Evolutionary conservation across 139 green algal species (phyloP).

Genomic region (Chlamydomonas schloesseri): DNA sequence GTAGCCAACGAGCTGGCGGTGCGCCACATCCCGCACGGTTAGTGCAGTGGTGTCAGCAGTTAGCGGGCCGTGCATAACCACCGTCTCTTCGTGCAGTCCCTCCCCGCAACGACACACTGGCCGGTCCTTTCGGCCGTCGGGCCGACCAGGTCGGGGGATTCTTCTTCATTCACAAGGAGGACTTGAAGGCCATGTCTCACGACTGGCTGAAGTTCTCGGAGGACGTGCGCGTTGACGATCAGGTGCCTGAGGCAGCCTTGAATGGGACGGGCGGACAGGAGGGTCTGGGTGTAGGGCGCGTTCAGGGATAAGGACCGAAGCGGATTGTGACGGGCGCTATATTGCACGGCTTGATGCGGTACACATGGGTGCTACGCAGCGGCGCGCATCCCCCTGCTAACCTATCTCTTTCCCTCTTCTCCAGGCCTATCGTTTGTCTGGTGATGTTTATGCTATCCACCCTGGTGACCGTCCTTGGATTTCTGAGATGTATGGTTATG

Average conservation of each 20-base stretch:
- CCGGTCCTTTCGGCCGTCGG: slow-evolving; percentile 56
- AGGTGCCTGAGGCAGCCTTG: slow-evolving; percentile 47
- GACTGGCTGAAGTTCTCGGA: slow-evolving; percentile 86
- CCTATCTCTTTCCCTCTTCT: slow-evolving; percentile 47
- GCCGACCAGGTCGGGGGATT: slow-evolving; percentile 80
- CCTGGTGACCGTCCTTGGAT: slow-evolving; percentile 87
- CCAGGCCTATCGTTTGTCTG: slow-evolving; percentile 66
- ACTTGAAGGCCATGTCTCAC: slow-evolving; percentile 80
- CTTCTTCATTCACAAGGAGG: slow-evolving; percentile 82
- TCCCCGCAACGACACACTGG: slow-evolving; percentile 77
- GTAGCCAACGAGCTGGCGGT: slow-evolving; percentile 78
- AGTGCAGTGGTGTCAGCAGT: neutral
- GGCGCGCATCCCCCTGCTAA: too few species aligned
- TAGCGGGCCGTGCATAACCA: neutral
- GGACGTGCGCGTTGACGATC: slow-evolving; percentile 65
- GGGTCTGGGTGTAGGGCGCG: too few species aligned
- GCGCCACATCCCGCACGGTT: slow-evolving; percentile 63
- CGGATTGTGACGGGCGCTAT: too few species aligned
- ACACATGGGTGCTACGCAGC: too few species aligned
- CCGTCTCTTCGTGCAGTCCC: neutral
- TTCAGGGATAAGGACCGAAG: too few species aligned
- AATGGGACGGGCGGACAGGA: too few species aligned
- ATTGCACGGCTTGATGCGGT: too few species aligned
- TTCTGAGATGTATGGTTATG: slow-evolving; percentile 92
- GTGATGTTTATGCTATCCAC: slow-evolving; percentile 74